Evolutionary conservation across 1,284 basidiomycete genomes (phyloP).

Genomic region (Microbotryum intermedium): DNA sequence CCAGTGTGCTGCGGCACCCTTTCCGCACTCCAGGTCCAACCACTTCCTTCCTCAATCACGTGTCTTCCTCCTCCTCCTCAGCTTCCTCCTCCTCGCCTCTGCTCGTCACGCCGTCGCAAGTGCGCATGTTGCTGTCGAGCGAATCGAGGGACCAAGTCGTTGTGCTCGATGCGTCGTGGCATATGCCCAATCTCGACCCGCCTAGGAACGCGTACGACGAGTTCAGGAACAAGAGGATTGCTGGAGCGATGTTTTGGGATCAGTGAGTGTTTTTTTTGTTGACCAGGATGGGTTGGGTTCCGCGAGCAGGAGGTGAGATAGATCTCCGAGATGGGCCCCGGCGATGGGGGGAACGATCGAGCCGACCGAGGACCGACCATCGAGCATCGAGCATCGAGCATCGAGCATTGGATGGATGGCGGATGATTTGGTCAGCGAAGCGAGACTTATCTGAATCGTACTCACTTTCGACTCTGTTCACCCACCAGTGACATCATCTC

Average conservation of each 20-base stretch:
- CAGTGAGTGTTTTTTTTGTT: conserved; percentile 41
- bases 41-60: neutral
- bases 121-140: conserved; percentile 11
- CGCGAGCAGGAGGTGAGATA: neutral
- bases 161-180: conserved; percentile 64
- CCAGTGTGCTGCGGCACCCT: neutral
- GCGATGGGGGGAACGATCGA: no score
- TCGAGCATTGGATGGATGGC: no score
- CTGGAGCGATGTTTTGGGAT: conserved; percentile 67
- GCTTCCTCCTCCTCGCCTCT: neutral
- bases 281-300: neutral
- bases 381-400: no score
- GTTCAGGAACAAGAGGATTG: conserved; percentile 60
- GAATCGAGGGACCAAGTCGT: conserved; percentile 1
- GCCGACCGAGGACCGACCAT: no score
- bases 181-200: conserved; percentile 69
- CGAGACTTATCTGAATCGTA: no score
- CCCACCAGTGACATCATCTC: conserved; percentile 48
- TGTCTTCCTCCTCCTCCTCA: neutral
- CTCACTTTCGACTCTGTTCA: no score
- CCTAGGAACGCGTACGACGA: conserved; percentile 54
- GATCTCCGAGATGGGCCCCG: neutral
- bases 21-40: neutral
- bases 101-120: conserved; percentile 20
- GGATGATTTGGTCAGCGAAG: no score